These are phyloP conservation scores for Peniophora sp. DNA, from an alignment of 1,284 basidiomycete genomes.

Conservation along the genomic window DNA sequence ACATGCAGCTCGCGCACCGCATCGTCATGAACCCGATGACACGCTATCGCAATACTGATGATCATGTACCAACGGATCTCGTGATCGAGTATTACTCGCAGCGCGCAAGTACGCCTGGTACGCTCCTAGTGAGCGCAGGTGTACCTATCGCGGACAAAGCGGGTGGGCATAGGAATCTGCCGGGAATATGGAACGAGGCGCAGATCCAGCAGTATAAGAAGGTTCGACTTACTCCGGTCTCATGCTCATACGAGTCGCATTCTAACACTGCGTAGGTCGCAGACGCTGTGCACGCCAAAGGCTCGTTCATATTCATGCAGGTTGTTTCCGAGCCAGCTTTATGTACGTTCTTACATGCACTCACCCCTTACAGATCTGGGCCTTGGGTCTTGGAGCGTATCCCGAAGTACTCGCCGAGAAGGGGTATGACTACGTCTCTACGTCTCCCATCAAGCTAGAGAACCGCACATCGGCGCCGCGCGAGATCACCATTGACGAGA, in stretches of 20 bases:
- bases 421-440: slow-evolving; percentile 24
- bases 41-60: slow-evolving; percentile 23
- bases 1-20: slow-evolving; percentile 31
- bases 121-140: slow-evolving; percentile 41
- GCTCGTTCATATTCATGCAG: slow-evolving; percentile 35
- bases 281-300: slow-evolving; percentile 22
- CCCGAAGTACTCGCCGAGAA: slow-evolving; percentile 19
- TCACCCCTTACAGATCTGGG: slow-evolving; percentile 36
- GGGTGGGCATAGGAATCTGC: slow-evolving; percentile 28
- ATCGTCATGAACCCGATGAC: slow-evolving; percentile 44
- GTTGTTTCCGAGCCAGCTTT: no score
- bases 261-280: slow-evolving; percentile 13
- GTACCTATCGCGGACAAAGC: slow-evolving; percentile 33
- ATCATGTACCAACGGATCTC: slow-evolving; percentile 20
- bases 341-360: no score
- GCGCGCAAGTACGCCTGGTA: slow-evolving; percentile 32
- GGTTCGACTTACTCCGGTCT: slow-evolving; percentile 16
- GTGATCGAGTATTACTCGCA: slow-evolving; percentile 39
- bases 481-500: slow-evolving; percentile 23
- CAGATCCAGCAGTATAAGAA: slow-evolving; percentile 40
- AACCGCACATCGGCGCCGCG: slow-evolving; percentile 22
- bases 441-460: slow-evolving; percentile 34
- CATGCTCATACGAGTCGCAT: background rate
- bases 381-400: slow-evolving; percentile 30
- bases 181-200: slow-evolving; percentile 34